Conservation (phyloP, 2,329 filamentous ascomycete genomes). For the Penicillium sp. region DNA sequence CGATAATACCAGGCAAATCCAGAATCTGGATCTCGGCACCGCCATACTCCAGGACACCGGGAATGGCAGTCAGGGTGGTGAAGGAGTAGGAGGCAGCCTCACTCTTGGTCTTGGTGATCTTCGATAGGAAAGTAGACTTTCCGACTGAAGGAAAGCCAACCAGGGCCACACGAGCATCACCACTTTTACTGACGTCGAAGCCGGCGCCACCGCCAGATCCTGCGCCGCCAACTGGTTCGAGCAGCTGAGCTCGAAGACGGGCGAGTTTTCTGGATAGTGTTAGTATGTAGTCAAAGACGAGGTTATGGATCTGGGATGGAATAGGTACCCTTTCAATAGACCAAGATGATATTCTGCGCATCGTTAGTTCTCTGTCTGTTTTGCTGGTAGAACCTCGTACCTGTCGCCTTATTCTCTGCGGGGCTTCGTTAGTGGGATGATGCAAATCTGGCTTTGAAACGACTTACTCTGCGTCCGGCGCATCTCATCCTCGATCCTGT, state of each 20-base stretch:
- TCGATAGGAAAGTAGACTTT: conserved; percentile 97
- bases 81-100: conserved; percentile 96
- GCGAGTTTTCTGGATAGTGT: conserved; percentile 74
- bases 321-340: conserved; percentile 73
- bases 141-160: conserved; percentile 99
- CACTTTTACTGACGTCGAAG: conserved; percentile 89
- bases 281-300: conserved; percentile 12
- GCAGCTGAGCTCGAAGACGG: conserved; percentile 83
- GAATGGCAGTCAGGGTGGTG: conserved; percentile 95
- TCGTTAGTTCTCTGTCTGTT: conserved; percentile 2
- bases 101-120: conserved; percentile 96
- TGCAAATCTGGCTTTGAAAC: conserved; percentile 7
- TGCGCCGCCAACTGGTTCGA: conserved; percentile 78
- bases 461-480: conserved; percentile 88
- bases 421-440: conserved; percentile 29
- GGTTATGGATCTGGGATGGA: background rate
- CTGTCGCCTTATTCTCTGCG: conserved; percentile 96
- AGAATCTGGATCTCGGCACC: conserved; percentile 97
- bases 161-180: conserved; percentile 91
- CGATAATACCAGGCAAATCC: conserved; percentile 96
- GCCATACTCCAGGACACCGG: conserved; percentile 93
- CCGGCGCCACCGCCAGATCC: conserved; percentile 74
- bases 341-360: conserved; percentile 89
- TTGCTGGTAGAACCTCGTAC: conserved; percentile 50
- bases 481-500: conserved; percentile 99